Evolutionary conservation across 257 asterid genomes (phyloP), one percentile per base, ranked within the genome.

Genomic region (Cordia subcordata): DNA sequence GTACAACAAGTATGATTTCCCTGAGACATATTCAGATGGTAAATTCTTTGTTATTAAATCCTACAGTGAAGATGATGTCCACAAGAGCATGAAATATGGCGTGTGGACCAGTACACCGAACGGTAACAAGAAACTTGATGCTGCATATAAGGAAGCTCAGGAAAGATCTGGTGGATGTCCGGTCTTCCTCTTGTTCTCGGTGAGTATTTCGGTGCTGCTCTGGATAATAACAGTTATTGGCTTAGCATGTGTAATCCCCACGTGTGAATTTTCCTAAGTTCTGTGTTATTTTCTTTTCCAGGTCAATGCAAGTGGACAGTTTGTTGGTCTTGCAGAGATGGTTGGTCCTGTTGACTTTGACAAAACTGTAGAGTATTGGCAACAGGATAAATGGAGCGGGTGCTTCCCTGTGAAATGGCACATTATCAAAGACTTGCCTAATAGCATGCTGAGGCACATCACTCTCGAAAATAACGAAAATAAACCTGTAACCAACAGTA

Each of bases 11-110:
- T 70, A 65, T 9, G 81, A 72, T 62, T 76, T 76, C 23, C 71
- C 75, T 11, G 71, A 68, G 38, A 57, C 63, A 19, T 61, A 67
- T 58, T 35, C 62, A 37, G 78, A 74, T 66, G 81, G 81, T 8
- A 78, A 62, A 45, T 78, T 78, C 57, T 78, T 74, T 61, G 67
- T 79, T 42, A 79, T 79, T 15, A 79, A 79, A 65, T 79, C 84
- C 11, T 79, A 79, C 57, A 79, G 79, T 49, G 84, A 79, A 77
- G 85, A 79, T 56, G 81, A 75, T 61, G 71, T 79, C 66, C 85
- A 79, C 20, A 79, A 75, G 58, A 72, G 82, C 70, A 72, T 79
- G 15, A 79, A 79, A 60, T 79, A 79, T 51, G 70, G 72, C 51
- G 72, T 75, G 46, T 79, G 85, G 82, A 71, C 85, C 40, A 79